Conservation (phyloP, 1,284 basidiomycete genomes). For the Moesziomyces antarcticus region DNA sequence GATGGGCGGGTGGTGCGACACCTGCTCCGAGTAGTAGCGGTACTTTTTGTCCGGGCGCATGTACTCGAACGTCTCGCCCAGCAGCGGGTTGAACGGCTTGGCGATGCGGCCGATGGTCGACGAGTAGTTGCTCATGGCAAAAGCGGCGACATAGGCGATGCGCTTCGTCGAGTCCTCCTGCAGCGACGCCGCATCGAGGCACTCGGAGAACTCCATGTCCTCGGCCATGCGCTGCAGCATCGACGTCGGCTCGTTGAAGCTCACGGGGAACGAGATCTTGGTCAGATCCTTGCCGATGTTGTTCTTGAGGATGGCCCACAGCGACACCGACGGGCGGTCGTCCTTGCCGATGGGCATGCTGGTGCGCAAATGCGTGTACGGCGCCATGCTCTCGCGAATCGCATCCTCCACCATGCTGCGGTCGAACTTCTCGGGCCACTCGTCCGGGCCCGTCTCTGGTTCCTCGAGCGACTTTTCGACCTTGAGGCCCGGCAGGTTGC, state of each 20-base stretch:
- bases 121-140: conserved; percentile 98
- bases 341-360: conserved; percentile 79
- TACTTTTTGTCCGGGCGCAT: conserved; percentile 81
- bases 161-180: conserved; percentile 83
- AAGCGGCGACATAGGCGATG: conserved; percentile 92
- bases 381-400: conserved; percentile 45
- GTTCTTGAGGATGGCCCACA: conserved; percentile 96
- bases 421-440: conserved; percentile 48
- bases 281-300: conserved; percentile 97
- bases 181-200: conserved; percentile 80
- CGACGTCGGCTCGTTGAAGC: conserved; percentile 81
- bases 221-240: conserved; percentile 81
- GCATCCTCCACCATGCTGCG: conserved; percentile 44
- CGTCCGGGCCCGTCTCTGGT: conserved; percentile 16
- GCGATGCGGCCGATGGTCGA: conserved; percentile 78
- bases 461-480: conserved; percentile 51
- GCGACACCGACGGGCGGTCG: conserved; percentile 86
- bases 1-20: conserved; percentile 95
- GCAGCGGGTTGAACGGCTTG: conserved; percentile 68
- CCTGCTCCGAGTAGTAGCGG: conserved; percentile 92
- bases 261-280: conserved; percentile 93
- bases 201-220: conserved; percentile 67
- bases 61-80: conserved; percentile 93
- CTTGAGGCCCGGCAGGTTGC: conserved; percentile 60
- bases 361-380: conserved; percentile 77